phyloP scores from a whole-genome alignment of 208 protist species.

The Willaertia magna region DNA sequence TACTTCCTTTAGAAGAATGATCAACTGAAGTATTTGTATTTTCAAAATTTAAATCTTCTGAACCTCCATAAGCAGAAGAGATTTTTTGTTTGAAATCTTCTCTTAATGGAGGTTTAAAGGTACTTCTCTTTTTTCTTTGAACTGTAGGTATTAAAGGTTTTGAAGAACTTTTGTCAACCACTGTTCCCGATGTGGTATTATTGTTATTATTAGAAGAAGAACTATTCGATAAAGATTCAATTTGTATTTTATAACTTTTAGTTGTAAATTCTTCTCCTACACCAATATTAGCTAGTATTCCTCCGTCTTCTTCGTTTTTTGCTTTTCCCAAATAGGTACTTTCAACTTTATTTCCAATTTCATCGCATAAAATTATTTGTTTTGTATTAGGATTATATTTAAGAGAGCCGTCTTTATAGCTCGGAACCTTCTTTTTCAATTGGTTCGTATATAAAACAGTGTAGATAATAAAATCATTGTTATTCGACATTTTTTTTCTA shows the following conservation, averaged over 20 bases:
- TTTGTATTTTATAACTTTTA: neutral
- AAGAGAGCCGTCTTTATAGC: neutral
- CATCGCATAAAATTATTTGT: neutral
- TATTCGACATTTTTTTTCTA: no score
- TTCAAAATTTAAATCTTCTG: no score
- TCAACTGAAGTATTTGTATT: no score
- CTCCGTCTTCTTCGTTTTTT: no score
- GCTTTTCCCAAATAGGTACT: neutral
- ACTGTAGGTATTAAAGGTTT: no score
- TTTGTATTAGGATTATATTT: neutral
- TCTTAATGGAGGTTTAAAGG: no score
- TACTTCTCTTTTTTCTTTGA: no score
- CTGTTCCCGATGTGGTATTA: neutral
- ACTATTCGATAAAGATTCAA: neutral
- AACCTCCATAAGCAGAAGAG: no score
- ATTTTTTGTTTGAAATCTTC: no score
- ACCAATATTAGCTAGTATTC: neutral
- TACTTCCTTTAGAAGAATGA: no score
- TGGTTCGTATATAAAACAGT: neutral
- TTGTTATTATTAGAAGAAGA: neutral
- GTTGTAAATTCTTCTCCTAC: neutral
- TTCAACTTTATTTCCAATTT: neutral
- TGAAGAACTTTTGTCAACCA: no score
- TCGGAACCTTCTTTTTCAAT: neutral
- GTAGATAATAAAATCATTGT: neutral